A percentile compares a stretch with the other conserved stretches of the same genome.
Evolutionary conservation across 768 basidiomycete species (phyloP).

Genomic region (Clathrus columnatus): DNA sequence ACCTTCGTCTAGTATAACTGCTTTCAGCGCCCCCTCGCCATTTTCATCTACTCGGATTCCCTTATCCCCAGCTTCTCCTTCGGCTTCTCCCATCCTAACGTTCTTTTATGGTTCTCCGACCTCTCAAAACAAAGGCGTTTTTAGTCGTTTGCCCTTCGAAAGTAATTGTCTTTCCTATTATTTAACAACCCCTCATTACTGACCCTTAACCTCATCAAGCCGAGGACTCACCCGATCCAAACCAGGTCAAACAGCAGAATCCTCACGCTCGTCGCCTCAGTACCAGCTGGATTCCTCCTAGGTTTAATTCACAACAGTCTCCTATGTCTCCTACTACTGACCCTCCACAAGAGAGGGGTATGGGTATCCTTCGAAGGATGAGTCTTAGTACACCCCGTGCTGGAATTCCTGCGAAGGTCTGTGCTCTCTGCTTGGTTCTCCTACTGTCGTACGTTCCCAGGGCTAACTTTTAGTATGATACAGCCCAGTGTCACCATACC

Average conservation of each 20-base stretch:
- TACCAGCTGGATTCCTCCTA: slow-evolving; percentile 36
- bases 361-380: slow-evolving; percentile 64
- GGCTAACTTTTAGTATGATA: slow-evolving; percentile 17
- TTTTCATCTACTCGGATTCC: slow-evolving; percentile 42
- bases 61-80: slow-evolving; percentile 47
- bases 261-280: slow-evolving; percentile 56
- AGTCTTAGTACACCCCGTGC: slow-evolving; percentile 56
- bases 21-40: slow-evolving; percentile 1
- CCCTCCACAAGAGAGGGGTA: slow-evolving; percentile 52
- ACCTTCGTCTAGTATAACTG: slow-evolving; percentile 25
- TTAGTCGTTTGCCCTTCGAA: slow-evolving; percentile 46
- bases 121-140: slow-evolving; percentile 40
- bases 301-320: slow-evolving; percentile 13
- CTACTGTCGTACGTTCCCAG: slow-evolving; percentile 37
- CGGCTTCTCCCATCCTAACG: slow-evolving; percentile 61
- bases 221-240: slow-evolving; percentile 32
- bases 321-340: slow-evolving; percentile 32
- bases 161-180: slow-evolving; percentile 31
- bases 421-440: slow-evolving; percentile 21
- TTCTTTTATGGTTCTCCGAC: slow-evolving; percentile 54
- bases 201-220: slow-evolving; percentile 9
- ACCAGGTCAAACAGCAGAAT: not conserved
- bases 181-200: not conserved
- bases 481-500: slow-evolving; percentile 7
- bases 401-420: slow-evolving; percentile 3